Base-by-base conservation (phyloP, 2,329 filamentous ascomycete species). In the Epichloe gansuensis region DNA sequence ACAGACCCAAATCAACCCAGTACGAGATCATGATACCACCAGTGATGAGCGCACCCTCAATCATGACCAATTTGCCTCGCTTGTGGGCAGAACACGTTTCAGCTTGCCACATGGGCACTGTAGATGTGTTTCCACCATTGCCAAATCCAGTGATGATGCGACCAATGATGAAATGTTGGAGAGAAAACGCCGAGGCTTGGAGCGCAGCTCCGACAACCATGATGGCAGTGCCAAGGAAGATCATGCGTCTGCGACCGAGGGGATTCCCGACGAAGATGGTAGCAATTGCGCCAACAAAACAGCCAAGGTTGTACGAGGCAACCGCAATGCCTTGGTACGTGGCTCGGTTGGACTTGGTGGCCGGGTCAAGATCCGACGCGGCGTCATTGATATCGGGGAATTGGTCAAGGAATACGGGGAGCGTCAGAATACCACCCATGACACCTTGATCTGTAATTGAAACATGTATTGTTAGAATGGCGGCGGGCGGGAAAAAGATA, bases 401-500 rank as follows among this genome's bases (percentile, higher is more conserved):
- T 60, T 76, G 79, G 1, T 61, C 53, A 17, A 82, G 70, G 62
- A 84, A 83, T 58, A 78, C 68, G 31, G 70, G 68, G 9, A 90
- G 75, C 3, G 84, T 87, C 52, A 91, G 71, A 56, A 91, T 80
- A 52, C 82, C 82, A 45, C 83, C 85, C 75, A 87, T 89, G 9
- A 88, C 83, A 62, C 85, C 82, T 66, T 86, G 83, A 64, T 88
- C 85, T 82, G 75, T 12, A 23, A 17, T 12, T 15, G 17, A 31
- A 27, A n/a, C 21, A 39, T n/a, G 15, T 4, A 31, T 41, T 21
- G 41, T 53, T 42, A 42, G 47, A 21, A 46, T n/a, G 17, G 39
- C 13, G 5, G 3, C 17, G 17, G 17, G 17, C 17, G 17, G 17
- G 17, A 21, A 21, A 21, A 21, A 21, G 17, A 21, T 21, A 21